These are phyloP conservation scores for Apiospora arundinis DNA, from an alignment of 2,329 filamentous ascomycete genomes.

Conservation along the genomic window DNA sequence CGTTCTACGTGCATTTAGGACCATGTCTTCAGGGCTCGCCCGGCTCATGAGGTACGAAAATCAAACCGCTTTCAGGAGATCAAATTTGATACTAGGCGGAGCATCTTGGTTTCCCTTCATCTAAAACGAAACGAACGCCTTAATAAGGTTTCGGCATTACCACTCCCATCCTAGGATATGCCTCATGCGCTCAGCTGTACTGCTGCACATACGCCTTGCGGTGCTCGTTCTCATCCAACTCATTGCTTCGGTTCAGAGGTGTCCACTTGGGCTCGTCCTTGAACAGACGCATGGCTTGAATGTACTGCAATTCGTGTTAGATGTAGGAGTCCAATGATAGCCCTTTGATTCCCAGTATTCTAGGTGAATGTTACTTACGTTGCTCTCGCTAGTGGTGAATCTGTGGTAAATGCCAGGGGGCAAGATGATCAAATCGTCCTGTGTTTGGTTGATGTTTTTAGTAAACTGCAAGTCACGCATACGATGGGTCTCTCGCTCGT, in stretches of 20 bases:
- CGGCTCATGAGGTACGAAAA: neutral
- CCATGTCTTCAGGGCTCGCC: neutral
- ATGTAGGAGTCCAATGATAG: neutral
- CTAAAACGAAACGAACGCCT: neutral
- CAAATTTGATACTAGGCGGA: no score
- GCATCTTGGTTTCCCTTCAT: neutral
- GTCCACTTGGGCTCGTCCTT: conserved; percentile 99
- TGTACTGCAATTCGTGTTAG: conserved; percentile 65
- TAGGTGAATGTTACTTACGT: conserved; percentile 65
- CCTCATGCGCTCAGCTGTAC: conserved; percentile 36
- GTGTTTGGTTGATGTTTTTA: neutral
- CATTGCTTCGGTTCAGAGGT: conserved; percentile 78
- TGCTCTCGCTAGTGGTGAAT: conserved; percentile 91
- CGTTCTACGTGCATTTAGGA: no score
- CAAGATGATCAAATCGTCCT: conserved; percentile 86
- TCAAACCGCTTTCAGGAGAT: neutral
- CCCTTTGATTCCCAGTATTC: neutral
- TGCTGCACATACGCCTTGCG: conserved; percentile 76
- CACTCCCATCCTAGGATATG: neutral
- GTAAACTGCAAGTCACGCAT: neutral
- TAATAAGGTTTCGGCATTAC: neutral
- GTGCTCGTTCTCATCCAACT: conserved; percentile 80
- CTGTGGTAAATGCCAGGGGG: conserved; percentile 96
- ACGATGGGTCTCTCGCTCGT: no score
- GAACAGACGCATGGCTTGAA: conserved; percentile 95